Evolutionary conservation across 768 basidiomycete genomes (phyloP), one percentile per base, ranked within the genome.

Genomic region (Boletus subcaerulescens): DNA sequence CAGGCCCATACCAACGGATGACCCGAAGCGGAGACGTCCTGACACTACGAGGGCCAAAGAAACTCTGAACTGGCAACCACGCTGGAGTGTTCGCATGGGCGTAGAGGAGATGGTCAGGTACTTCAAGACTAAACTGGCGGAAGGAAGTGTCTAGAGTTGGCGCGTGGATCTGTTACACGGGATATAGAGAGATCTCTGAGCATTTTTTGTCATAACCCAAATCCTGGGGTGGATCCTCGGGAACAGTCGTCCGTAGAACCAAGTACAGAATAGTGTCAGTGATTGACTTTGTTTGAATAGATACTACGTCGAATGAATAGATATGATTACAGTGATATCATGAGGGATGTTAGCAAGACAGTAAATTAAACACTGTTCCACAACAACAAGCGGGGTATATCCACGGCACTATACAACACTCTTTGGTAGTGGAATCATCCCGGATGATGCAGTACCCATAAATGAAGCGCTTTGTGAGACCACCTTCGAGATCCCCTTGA

Each of bases 81-180:
- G 85, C 64, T 99, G 94, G 93, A 87, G 86, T 31, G 90, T 97
- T 46, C 82, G 84, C 59, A 93, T 93, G 86, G 95, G 95, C 26
- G 71, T 98, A 47, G 92, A 93, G 75, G 94, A 96, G 77, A 96
- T 95, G 89, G 88, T 93, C 35, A 76, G 89, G 55, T 96, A 93
- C 72, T 96, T 93, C 77, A 93, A 91, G 73, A 84, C 87, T 18
- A 92, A 88, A 74, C 87, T 93, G 82, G 82, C 80, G 3, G 91
- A 93, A 71, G 91, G 91, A 26, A 87, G 85, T 65, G 75, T 91
- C 38, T 91, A 79, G 66, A 62, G 18, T 43, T 36, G 32, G 31
- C 15, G 24, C 20, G 38, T 33, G 36, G 9, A 20, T 45, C 33
- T 33, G 33, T 56, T 24, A 18, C 14, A 24, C 7, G 33, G 29